Evolutionary conservation across 2,329 filamentous ascomycete species (phyloP), one percentile per base, ranked within the genome.

Genomic region (Gyromitra esculenta): DNA sequence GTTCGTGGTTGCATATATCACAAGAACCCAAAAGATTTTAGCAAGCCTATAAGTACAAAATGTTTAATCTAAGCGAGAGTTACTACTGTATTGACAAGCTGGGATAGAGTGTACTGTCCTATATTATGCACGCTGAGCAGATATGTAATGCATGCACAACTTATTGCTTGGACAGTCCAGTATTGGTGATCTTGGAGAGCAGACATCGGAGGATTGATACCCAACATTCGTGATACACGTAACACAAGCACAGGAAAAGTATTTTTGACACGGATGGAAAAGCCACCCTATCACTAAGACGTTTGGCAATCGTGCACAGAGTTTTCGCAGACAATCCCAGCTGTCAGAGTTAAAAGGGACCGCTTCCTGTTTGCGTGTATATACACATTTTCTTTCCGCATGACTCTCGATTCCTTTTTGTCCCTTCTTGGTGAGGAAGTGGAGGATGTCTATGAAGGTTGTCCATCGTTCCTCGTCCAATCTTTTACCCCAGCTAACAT

Each of bases 401-500:
- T 83, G 83, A 72, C 78, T 76, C 65, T 86, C 48, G 66, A 81
- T 68, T 75, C 78, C 8, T 83, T 88, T 57, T 81, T 86, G 37
- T 76, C 81, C 77, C 75, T 82, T 64, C 81, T 89, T 67, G 87
- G 86, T 57, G 83, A 84, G 69, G 87, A 88, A 78, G 84, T 90
- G 76, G 83, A 83, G 41, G 87, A 89, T 82, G 84, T 86, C 56
- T 88, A 89, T 82, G 89, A 91, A 88, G 89, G 88, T 89, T 64
- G 50, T 37, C 54, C 18, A 56, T 37, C 4, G 7, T 15, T 39
- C 35, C 13, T n/a, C n/a, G 5, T 25, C 48, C 5, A 37, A 45
- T 31, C 45, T 65, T n/a, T 37, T 25, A 39, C 37, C 37, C 25
- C 25, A 31, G 4, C 72, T 75, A 25, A 75, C 39, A 41, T 50